These are phyloP conservation scores for Whalleya microplaca DNA, from an alignment of 2,329 filamentous ascomycete genomes.

Conservation along the genomic window DNA sequence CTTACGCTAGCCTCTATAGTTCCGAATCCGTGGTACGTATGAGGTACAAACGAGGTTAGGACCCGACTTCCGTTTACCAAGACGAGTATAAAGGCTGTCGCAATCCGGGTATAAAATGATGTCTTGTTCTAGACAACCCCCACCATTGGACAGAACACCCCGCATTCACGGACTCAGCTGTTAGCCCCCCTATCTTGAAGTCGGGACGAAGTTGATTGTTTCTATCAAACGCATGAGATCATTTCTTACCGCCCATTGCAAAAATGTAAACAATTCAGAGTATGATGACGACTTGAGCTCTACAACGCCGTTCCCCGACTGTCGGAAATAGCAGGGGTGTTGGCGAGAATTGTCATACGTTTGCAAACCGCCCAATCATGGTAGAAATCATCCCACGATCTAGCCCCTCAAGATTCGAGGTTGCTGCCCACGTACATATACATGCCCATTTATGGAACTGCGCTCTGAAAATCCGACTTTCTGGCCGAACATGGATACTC, in stretches of 20 bases:
- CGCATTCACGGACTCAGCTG: background rate
- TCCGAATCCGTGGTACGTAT: background rate
- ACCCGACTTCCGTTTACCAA: slow-evolving; percentile 14
- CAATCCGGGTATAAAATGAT: slow-evolving; percentile 19
- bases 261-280: too few species aligned
- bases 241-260: too few species aligned
- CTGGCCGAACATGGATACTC: background rate
- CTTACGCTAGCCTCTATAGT: slow-evolving; percentile 2
- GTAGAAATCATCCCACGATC: too few species aligned
- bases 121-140: slow-evolving; percentile 11
- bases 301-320: too few species aligned
- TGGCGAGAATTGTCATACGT: too few species aligned
- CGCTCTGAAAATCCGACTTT: background rate
- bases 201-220: background rate
- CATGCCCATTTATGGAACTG: background rate
- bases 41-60: background rate
- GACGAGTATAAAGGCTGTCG: slow-evolving; percentile 15
- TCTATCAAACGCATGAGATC: too few species aligned
- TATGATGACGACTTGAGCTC: too few species aligned
- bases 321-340: too few species aligned
- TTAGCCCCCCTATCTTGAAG: background rate
- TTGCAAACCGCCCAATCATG: too few species aligned
- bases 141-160: slow-evolving; percentile 5
- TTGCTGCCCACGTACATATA: too few species aligned
- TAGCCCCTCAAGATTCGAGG: too few species aligned